phyloP scores from a whole-genome alignment of 345 rosid genomes.

The Carallia brachiata region DNA sequence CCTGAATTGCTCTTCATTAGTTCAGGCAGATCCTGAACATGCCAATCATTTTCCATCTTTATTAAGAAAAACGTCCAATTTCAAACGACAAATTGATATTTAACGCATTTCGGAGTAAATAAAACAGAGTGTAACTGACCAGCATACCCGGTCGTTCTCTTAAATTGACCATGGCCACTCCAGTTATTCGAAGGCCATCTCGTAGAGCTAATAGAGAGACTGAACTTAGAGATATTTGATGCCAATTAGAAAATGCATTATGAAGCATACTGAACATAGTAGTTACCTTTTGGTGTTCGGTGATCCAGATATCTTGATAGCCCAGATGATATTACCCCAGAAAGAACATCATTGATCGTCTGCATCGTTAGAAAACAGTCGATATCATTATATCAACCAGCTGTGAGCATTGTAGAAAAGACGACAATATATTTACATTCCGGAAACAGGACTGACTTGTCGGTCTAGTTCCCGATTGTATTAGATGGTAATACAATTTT shows the following conservation, averaged over 20 bases:
- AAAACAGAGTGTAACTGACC: constrained; percentile 18
- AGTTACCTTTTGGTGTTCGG: constrained; percentile 41
- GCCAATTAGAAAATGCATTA: neutral
- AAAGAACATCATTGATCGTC: constrained; percentile 66
- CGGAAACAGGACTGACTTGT: no score
- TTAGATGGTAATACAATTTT: neutral
- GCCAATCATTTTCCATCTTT: neutral
- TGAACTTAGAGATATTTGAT: neutral
- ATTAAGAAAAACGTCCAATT: neutral
- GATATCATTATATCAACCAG: neutral
- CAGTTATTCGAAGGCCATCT: constrained; percentile 42
- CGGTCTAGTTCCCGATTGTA: no score
- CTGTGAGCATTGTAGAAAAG: no score
- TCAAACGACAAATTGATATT: no score
- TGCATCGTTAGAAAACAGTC: constrained; percentile 12
- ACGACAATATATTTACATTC: no score
- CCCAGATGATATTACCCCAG: constrained; percentile 49
- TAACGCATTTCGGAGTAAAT: no score
- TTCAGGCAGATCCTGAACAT: constrained; percentile 34
- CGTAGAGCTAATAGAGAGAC: constrained; percentile 27
- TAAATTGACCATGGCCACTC: constrained; percentile 60
- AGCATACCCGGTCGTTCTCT: constrained; percentile 46
- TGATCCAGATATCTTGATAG: constrained; percentile 51
- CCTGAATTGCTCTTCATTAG: constrained; percentile 31
- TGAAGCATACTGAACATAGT: neutral